A percentile compares a stretch with the other conserved stretches of the same genome.
Evolutionary conservation across 2,329 filamentous ascomycete genomes (phyloP).

Genomic region (Cytospora leucostoma): DNA sequence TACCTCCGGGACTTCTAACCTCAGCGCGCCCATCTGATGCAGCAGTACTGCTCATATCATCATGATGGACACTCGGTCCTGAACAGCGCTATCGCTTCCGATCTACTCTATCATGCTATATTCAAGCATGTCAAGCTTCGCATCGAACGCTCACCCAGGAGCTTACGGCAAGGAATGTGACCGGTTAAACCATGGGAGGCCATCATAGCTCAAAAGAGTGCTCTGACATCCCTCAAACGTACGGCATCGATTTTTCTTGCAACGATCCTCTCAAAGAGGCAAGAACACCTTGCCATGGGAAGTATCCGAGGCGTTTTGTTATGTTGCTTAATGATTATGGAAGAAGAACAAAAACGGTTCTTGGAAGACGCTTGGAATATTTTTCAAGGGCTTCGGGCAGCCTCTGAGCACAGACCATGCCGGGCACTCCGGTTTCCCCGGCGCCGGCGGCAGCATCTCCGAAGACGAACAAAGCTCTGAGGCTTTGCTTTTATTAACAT

Average conservation of each 20-base stretch:
- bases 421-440: neutral
- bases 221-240: constrained; percentile 31
- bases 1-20: no score
- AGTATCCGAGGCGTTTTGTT: constrained; percentile 22
- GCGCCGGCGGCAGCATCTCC: neutral
- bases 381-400: neutral
- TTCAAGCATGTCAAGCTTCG: neutral
- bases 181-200: constrained; percentile 36
- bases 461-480: neutral
- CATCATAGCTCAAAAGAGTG: constrained; percentile 30
- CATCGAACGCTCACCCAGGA: neutral
- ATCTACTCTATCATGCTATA: neutral
- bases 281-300: constrained; percentile 24
- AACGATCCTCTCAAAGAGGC: constrained; percentile 24
- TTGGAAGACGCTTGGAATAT: neutral
- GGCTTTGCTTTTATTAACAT: no score
- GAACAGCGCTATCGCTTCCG: neutral
- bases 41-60: no score
- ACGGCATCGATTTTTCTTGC: constrained; percentile 30
- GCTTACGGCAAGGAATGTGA: constrained; percentile 26
- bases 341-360: neutral
- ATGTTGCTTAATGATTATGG: constrained; percentile 28
- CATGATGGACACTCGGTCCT: no score
- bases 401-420: constrained; percentile 11
- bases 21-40: no score